These are phyloP conservation scores for Candida sp. DNA, from an alignment of 1,139 yeast genomes.

Conservation along the genomic window DNA sequence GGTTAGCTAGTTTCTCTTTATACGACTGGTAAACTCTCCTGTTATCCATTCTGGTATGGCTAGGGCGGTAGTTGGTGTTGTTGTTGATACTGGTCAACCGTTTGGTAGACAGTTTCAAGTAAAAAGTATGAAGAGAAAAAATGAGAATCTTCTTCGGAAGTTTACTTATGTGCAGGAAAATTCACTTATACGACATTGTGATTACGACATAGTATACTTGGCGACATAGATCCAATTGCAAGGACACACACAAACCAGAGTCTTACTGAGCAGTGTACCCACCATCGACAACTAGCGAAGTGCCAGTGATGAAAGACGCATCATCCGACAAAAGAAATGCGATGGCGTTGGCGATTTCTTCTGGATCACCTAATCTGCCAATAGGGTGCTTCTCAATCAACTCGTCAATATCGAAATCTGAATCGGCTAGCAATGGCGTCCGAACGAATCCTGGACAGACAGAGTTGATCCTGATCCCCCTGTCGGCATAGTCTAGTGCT, in stretches of 20 bases:
- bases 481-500: conserved; percentile 17
- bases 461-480: conserved; percentile 19
- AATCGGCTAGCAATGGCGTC: conserved; percentile 31
- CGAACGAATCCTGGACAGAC: conserved; percentile 25
- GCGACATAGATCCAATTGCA: background rate
- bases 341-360: conserved; percentile 51
- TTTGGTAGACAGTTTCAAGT: background rate
- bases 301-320: conserved; percentile 43
- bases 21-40: conserved; percentile 40
- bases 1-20: conserved; percentile 24
- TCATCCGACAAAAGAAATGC: conserved; percentile 47
- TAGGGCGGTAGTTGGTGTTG: background rate
- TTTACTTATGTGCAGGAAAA: background rate
- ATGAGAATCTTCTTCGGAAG: background rate
- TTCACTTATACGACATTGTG: background rate
- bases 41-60: conserved; percentile 39
- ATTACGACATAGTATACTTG: background rate
- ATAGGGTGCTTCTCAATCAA: conserved; percentile 36
- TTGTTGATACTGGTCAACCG: background rate
- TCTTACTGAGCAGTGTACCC: conserved; percentile 44
- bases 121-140: background rate
- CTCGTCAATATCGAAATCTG: conserved; percentile 17
- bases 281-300: conserved; percentile 32
- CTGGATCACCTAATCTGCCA: conserved; percentile 44
- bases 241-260: background rate